Evolutionary conservation across 345 rosid genomes (phyloP).

Genomic region (Eucalyptus decipiens): DNA sequence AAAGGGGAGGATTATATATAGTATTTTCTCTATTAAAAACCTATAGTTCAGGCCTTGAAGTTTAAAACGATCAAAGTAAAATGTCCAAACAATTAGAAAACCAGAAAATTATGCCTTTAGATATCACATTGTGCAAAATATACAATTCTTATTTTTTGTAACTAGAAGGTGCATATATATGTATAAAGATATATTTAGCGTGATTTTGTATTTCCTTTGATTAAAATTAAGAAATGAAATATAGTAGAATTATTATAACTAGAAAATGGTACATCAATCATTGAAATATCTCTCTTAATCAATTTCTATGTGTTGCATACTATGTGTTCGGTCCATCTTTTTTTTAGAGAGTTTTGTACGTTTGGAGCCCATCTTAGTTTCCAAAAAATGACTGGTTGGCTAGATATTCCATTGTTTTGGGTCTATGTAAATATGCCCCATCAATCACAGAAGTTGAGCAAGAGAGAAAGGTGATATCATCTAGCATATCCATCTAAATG

Average conservation of each 20-base stretch:
- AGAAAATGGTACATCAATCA: not conserved
- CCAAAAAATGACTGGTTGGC: not conserved
- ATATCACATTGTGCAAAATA: not conserved
- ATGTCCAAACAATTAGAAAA: not conserved
- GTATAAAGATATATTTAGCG: not conserved
- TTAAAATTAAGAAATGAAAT: too few species aligned
- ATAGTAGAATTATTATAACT: not conserved
- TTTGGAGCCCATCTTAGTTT: not conserved
- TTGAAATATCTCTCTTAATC: not conserved
- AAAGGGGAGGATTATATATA: not conserved
- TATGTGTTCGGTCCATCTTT: not conserved
- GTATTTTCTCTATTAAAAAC: not conserved
- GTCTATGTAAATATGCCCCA: not conserved
- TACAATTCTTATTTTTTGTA: not conserved
- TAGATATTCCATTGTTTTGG: not conserved
- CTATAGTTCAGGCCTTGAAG: not conserved
- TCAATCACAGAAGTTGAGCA: not conserved
- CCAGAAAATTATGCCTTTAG: not conserved
- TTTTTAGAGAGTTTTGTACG: not conserved
- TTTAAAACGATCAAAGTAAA: not conserved
- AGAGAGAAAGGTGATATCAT: not conserved
- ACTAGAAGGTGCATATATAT: not conserved
- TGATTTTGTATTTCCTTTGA: too few species aligned
- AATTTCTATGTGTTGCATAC: not conserved
- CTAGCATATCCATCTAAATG: not conserved